A percentile compares a stretch with the other conserved stretches of the same genome.
phyloP scores from a whole-genome alignment of 2,329 filamentous ascomycete genomes.

The Corniculantispora saksenae region DNA sequence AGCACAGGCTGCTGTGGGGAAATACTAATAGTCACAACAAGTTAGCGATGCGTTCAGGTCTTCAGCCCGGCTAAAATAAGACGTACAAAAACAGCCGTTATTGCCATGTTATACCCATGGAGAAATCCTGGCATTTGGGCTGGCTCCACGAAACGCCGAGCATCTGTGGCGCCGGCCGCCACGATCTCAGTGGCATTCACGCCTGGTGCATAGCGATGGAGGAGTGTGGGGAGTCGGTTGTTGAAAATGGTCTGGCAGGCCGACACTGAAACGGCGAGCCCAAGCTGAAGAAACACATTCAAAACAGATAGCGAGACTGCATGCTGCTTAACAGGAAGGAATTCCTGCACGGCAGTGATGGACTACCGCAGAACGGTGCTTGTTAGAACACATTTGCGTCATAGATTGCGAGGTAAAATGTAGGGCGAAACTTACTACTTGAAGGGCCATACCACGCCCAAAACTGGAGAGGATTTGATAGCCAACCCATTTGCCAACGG shows the following conservation, averaged over 20 bases:
- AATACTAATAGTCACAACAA: neutral
- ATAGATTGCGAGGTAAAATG: too few relatives aligned
- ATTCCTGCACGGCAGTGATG: slow-evolving; percentile 17
- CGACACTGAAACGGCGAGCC: slow-evolving; percentile 7
- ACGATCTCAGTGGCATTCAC: neutral
- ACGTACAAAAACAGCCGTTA: slow-evolving; percentile 5
- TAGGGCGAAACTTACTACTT: neutral
- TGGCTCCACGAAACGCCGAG: neutral
- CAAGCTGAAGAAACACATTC: slow-evolving; percentile 15
- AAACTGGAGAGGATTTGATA: slow-evolving; percentile 11
- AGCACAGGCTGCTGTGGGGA: slow-evolving; percentile 7
- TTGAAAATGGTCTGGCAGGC: slow-evolving; percentile 13
- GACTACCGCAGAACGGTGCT: too few relatives aligned
- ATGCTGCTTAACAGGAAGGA: neutral
- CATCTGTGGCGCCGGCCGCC: slow-evolving; percentile 10
- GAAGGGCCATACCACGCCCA: slow-evolving; percentile 9
- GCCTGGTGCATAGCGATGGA: neutral
- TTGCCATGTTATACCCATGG: slow-evolving; percentile 6
- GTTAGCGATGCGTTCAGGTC: too few relatives aligned
- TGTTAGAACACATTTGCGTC: too few relatives aligned
- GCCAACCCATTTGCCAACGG: slow-evolving; percentile 6
- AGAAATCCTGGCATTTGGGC: slow-evolving; percentile 1
- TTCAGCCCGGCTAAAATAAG: neutral
- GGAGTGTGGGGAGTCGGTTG: neutral
- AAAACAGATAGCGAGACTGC: neutral